A percentile compares a stretch with the other conserved stretches of the same genome.
phyloP scores from a whole-genome alignment of 345 rosid species.

The Citrus australasica region DNA sequence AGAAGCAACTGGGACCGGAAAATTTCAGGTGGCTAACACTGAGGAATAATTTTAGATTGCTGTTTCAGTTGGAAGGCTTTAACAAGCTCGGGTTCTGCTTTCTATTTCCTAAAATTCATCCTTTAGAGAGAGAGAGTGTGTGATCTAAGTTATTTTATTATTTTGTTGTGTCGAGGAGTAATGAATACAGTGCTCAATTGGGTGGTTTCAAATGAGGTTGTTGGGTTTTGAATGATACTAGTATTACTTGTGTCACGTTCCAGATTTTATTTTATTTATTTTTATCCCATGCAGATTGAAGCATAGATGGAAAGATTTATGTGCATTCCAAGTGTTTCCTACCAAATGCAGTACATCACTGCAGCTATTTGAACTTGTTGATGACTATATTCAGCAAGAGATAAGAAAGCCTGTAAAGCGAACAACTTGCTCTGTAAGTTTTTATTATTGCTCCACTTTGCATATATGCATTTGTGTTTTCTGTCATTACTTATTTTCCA shows the following conservation, averaged over 20 bases:
- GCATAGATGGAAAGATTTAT: constrained; percentile 75
- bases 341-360: constrained; percentile 67
- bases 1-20: neutral
- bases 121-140: neutral
- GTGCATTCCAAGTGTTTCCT: constrained; percentile 78
- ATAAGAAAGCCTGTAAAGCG: constrained; percentile 75
- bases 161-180: neutral
- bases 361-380: constrained; percentile 83
- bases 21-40: neutral
- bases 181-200: neutral
- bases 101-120: neutral
- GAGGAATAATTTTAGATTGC: neutral
- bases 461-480: neutral
- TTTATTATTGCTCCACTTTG: constrained; percentile 5
- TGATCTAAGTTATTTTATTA: neutral
- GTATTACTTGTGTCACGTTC: neutral
- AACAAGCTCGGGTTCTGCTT: neutral
- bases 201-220: neutral
- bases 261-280: neutral
- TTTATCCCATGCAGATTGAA: constrained; percentile 39
- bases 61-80: neutral
- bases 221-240: neutral
- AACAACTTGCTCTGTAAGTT: constrained; percentile 68
- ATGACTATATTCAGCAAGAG: constrained; percentile 85
- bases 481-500: neutral